phyloP scores from a whole-genome alignment of 179 eudicot species.

The Camellia oleifera region DNA sequence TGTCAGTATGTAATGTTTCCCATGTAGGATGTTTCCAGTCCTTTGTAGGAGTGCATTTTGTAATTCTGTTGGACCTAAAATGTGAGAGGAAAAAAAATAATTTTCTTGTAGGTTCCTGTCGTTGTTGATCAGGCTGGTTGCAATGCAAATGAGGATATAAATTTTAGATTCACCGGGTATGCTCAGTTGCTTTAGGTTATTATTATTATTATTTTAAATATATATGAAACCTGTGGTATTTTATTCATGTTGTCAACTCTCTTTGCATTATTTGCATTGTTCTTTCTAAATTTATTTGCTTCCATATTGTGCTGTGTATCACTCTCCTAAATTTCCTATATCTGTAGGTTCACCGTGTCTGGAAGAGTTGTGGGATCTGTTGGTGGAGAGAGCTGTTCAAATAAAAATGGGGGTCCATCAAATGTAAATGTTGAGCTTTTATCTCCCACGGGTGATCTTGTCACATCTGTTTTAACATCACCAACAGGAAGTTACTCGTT shows the following conservation, averaged over 20 bases:
- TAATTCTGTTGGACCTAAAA: not conserved
- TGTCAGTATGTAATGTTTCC: not conserved
- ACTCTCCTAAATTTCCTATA: slow-evolving; percentile 1
- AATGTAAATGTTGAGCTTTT: slow-evolving; percentile 80
- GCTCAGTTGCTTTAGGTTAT: slow-evolving; percentile 20
- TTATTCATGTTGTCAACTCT: slow-evolving; percentile 3
- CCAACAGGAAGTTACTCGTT: slow-evolving; percentile 66
- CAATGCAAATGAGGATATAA: slow-evolving; percentile 92
- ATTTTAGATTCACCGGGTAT: slow-evolving; percentile 93
- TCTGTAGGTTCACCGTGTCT: slow-evolving; percentile 72
- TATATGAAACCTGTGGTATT: not conserved
- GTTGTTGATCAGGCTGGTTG: slow-evolving; percentile 81
- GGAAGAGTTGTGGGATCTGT: slow-evolving; percentile 89
- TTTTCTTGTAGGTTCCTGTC: slow-evolving; percentile 65
- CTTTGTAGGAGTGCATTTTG: slow-evolving; percentile 1
- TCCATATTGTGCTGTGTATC: not conserved
- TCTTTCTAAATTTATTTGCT: not conserved
- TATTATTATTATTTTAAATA: not conserved
- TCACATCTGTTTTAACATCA: slow-evolving; percentile 73
- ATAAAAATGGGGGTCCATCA: slow-evolving; percentile 81
- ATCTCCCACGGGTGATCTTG: slow-evolving; percentile 50
- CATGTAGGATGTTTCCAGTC: not conserved
- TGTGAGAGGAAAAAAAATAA: slow-evolving; percentile 10
- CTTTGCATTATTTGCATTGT: not conserved
- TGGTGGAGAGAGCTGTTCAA: slow-evolving; percentile 78